Evolutionary conservation across 225 moss, liverwort and hornwort genomes (phyloP).

Genomic region (Marchantia paleacea): DNA sequence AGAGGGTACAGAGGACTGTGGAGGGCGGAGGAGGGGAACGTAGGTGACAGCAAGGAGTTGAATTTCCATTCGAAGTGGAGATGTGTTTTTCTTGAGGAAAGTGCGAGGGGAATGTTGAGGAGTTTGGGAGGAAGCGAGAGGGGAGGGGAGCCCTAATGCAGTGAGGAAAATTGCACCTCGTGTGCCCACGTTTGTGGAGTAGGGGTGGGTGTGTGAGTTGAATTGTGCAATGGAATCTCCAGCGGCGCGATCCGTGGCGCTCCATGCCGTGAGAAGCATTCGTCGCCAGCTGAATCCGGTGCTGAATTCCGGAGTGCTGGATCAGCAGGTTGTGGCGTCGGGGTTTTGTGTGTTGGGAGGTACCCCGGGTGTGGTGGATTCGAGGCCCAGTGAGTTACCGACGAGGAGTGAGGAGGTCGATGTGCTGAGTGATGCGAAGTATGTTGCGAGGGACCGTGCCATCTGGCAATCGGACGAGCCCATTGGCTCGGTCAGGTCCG

Average conservation of each 20-base stretch:
- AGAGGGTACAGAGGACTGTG: too few relatives aligned
- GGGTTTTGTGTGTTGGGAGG: not conserved
- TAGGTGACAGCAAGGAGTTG: not conserved
- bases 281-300: conserved; percentile 29
- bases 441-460: not conserved
- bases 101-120: conserved; percentile 1
- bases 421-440: not conserved
- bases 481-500: conserved; percentile 7
- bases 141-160: not conserved
- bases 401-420: conserved; percentile 4
- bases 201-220: too few relatives aligned
- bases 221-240: conserved; percentile 26
- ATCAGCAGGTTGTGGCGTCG: not conserved
- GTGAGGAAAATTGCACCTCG: not conserved
- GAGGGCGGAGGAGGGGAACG: not conserved
- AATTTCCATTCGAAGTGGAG: not conserved
- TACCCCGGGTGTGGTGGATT: conserved; percentile 6
- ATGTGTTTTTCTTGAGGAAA: not conserved
- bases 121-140: not conserved
- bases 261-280: conserved; percentile 23
- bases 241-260: conserved; percentile 22
- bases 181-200: too few relatives aligned
- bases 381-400: not conserved
- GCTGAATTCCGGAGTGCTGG: conserved; percentile 14
- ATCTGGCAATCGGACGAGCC: conserved; percentile 7